Evolutionary conservation across 148 eudicot species (phyloP), one percentile per base, ranked within the genome.

Genomic region (Vaccinium corymbosum): DNA sequence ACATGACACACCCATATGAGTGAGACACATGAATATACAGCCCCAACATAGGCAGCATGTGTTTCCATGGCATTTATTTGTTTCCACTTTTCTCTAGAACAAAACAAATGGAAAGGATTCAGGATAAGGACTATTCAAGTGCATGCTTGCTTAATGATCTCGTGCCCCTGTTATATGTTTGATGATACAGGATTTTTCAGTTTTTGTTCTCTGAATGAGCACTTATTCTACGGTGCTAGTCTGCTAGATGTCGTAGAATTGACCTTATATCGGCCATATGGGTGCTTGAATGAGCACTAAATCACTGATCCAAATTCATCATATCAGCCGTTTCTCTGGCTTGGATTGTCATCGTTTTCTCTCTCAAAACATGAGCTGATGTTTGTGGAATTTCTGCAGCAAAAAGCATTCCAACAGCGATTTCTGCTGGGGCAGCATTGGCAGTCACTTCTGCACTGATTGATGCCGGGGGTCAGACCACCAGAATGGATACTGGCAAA

Each of bases 381-480:
- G 11, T 25, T 48, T 29, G 27, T 35, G 62, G 57, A 11, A 77
- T 68, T 29, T 78, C 83, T 75, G 79, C 93, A 95, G 98, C 89
- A 27, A 93, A 87, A 92, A 92, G 93, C 92, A 93, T 95, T 52
- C 56, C 93, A 27, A 85, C 97, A 64, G 98, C 94, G 56, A 51
- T 94, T 64, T 91, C 95, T 78, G 97, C 98, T 16, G 98, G 98
- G 85, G 94, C 97, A 38, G 95, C 97, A 53, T 87, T 94, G 62
- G 98, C 98, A 22, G 91, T 88, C n/a, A 93, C 96, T 78, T 95
- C 97, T 25, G 88, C 95, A 29, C 19, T 92, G 82, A 91, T 95
- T 51, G 98, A 94, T 72, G 89, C 84, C 27, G 97, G 95, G 76
- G 98, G 95, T 59, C 94, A 93, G 87, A 93, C 95, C 84, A 92